These are phyloP conservation scores for Orobanche coerulescens DNA, from an alignment of 257 asterid species.

Conservation along the genomic window DNA sequence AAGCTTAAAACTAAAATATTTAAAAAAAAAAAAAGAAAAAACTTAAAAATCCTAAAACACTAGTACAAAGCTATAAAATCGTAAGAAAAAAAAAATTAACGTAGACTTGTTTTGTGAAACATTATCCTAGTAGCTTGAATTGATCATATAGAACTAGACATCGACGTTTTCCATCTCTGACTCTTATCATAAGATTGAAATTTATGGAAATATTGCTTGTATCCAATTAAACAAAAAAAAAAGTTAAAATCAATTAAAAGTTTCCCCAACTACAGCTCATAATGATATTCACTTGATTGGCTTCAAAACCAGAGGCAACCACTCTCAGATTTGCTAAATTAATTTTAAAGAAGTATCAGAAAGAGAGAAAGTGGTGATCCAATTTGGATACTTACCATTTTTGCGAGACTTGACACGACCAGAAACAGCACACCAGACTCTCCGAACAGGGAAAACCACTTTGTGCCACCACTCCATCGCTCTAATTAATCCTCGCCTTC, in stretches of 20 bases:
- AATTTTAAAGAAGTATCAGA: neutral
- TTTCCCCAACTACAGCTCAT: too few species aligned
- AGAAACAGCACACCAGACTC: conserved; percentile 50
- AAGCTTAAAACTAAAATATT: too few species aligned
- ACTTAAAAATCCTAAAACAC: neutral
- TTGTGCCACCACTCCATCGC: conserved; percentile 64
- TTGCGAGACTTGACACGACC: conserved; percentile 45
- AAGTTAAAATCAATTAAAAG: too few species aligned
- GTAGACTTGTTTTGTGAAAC: neutral
- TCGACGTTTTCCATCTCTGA: neutral
- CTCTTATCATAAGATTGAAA: neutral
- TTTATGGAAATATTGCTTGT: neutral
- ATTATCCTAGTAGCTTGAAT: neutral
- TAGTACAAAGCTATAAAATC: neutral
- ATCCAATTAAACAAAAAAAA: neutral
- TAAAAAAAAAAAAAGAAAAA: neutral
- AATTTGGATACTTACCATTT: conserved; percentile 33
- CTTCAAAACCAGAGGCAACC: too few species aligned
- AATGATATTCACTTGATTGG: too few species aligned
- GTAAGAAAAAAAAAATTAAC: neutral
- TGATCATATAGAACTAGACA: neutral
- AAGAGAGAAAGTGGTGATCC: too few species aligned
- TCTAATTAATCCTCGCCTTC: conserved; percentile 29
- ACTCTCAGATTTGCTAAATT: too few species aligned
- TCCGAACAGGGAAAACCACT: conserved; percentile 64